Percentiles rank a stretch among this genome's conserved stretches.
phyloP scores from a whole-genome alignment of 805 yeast genomes.

The Wickerhamiella allomyrinae region DNA sequence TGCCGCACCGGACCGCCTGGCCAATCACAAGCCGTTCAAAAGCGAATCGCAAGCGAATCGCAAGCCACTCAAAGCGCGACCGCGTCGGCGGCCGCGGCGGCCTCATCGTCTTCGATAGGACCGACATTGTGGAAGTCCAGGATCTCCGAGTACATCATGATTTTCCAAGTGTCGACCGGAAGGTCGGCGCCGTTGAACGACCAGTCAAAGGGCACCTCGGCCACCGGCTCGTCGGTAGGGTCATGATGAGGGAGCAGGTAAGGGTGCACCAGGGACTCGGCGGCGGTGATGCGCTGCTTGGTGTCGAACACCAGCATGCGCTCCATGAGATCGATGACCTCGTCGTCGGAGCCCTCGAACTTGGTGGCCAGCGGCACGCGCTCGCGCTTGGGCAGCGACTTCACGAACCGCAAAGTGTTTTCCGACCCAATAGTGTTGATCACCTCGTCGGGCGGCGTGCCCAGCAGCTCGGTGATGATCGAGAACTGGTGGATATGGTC shows the following conservation, averaged over 20 bases:
- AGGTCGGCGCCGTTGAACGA: constrained; percentile 94
- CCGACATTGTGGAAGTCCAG: constrained; percentile 89
- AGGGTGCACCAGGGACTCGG: constrained; percentile 76
- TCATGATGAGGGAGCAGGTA: constrained; percentile 93
- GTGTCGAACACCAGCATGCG: constrained; percentile 94
- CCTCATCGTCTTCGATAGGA: constrained; percentile 24
- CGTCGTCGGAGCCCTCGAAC: constrained; percentile 47
- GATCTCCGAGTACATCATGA: constrained; percentile 97
- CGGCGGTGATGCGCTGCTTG: constrained; percentile 83
- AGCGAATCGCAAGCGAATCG: no score
- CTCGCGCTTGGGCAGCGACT: constrained; percentile 81
- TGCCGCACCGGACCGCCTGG: no score
- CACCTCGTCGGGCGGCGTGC: constrained; percentile 93
- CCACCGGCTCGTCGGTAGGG: constrained; percentile 92
- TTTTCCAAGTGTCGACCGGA: constrained; percentile 97
- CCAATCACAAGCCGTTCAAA: no score
- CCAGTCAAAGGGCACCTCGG: constrained; percentile 92
- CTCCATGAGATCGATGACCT: constrained; percentile 75
- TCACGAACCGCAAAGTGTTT: constrained; percentile 86
- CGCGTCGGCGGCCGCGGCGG: neutral
- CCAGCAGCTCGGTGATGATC: constrained; percentile 88
- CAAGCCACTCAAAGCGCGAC: neutral
- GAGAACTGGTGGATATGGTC: constrained; percentile 98
- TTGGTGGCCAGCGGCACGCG: constrained; percentile 79
- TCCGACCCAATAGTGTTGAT: constrained; percentile 93